phyloP scores from a whole-genome alignment of 2,329 filamentous ascomycete species.

The Alternaria solani region DNA sequence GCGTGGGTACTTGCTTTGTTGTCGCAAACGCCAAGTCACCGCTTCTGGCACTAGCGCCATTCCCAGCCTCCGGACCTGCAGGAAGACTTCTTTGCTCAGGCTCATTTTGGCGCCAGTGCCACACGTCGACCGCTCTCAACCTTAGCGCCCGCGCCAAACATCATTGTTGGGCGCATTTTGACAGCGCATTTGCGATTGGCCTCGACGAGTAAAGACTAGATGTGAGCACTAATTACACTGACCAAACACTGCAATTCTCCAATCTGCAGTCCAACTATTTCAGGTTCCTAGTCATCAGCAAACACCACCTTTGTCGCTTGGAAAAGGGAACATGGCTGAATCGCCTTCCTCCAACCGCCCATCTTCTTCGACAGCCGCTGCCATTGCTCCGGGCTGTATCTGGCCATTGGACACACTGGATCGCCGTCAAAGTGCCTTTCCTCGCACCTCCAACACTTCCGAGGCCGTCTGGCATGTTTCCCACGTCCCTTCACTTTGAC shows the following conservation, averaged over 20 bases:
- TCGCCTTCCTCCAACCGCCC: background rate
- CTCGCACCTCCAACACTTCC: conserved; percentile 26
- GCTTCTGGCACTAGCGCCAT: conserved; percentile 8
- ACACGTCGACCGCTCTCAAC: background rate
- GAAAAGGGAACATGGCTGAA: background rate
- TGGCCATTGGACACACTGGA: conserved; percentile 17
- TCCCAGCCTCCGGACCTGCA: conserved; percentile 6
- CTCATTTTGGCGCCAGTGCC: conserved; percentile 14
- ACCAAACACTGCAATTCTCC: too few species aligned
- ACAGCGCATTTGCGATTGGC: background rate
- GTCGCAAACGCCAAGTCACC: conserved; percentile 13
- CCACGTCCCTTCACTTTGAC: background rate
- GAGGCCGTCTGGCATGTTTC: conserved; percentile 1
- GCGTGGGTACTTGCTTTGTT: conserved; percentile 18
- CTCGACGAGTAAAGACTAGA: background rate
- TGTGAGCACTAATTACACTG: background rate
- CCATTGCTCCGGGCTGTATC: conserved; percentile 10
- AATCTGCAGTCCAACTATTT: background rate
- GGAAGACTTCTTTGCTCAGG: conserved; percentile 11
- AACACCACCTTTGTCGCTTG: conserved; percentile 13
- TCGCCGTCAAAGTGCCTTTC: conserved; percentile 18
- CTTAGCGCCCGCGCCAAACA: conserved; percentile 1
- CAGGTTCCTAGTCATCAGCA: conserved; percentile 5
- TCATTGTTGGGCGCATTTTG: conserved; percentile 3
- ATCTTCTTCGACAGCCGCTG: conserved; percentile 15